phyloP scores from a whole-genome alignment of 352 stramenopile genomes.

The Globisporangium abappressorium region DNA sequence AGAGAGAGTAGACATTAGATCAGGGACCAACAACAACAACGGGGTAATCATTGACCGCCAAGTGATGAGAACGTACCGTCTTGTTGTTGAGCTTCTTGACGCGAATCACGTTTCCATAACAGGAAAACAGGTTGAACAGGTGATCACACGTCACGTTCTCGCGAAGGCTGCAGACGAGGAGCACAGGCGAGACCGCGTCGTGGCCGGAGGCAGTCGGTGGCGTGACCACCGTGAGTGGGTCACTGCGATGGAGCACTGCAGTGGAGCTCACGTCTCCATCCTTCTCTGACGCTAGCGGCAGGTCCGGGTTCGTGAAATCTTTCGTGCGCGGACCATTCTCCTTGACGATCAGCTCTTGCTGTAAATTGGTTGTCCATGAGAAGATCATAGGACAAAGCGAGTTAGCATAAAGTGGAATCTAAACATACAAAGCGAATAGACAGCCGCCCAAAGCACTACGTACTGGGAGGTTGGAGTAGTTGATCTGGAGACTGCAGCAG shows the following conservation, averaged over 20 bases:
- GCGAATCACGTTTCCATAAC: slow-evolving; percentile 59
- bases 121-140: slow-evolving; percentile 71
- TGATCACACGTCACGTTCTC: slow-evolving; percentile 55
- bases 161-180: slow-evolving; percentile 55
- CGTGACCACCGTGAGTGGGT: slow-evolving; percentile 10
- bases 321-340: slow-evolving; percentile 50
- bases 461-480: slow-evolving; percentile 57
- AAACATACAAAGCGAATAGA: background rate
- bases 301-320: slow-evolving; percentile 45
- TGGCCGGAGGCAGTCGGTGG: background rate
- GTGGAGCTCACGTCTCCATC: background rate
- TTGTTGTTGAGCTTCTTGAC: slow-evolving; percentile 61
- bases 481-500: slow-evolving; percentile 57
- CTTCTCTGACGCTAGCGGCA: slow-evolving; percentile 21
- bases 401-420: background rate
- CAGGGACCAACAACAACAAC: background rate
- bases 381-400: background rate
- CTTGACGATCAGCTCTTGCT: slow-evolving; percentile 66
- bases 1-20: background rate
- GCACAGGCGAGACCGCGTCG: slow-evolving; percentile 40
- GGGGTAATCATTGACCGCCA: background rate
- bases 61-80: slow-evolving; percentile 16
- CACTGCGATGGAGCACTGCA: slow-evolving; percentile 22
- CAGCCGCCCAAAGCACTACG: background rate
- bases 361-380: background rate